These are phyloP conservation scores for Nakazawaea holstii DNA, from an alignment of 805 yeast genomes.

Conservation along the genomic window DNA sequence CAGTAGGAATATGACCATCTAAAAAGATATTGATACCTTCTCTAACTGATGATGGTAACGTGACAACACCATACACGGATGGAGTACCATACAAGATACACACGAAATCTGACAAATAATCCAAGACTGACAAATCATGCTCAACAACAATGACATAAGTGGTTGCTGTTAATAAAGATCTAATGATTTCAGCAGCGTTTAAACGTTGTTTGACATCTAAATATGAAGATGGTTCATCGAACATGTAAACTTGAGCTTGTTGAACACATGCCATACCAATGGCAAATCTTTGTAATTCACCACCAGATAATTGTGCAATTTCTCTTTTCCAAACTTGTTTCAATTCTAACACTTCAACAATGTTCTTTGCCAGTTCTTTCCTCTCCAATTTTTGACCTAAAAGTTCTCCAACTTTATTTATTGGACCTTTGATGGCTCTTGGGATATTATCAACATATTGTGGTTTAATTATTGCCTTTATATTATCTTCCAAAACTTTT, in stretches of 20 bases:
- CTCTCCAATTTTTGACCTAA: constrained; percentile 75
- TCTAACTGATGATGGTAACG: constrained; percentile 93
- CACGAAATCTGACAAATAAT: constrained; percentile 92
- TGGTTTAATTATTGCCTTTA: constrained; percentile 97
- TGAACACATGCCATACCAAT: constrained; percentile 97
- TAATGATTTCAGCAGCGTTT: constrained; percentile 92
- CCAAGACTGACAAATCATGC: constrained; percentile 97
- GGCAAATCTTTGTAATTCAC: constrained; percentile 97
- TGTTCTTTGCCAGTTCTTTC: constrained; percentile 56
- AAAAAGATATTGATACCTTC: constrained; percentile 98
- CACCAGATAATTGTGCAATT: constrained; percentile 88
- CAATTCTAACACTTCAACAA: constrained; percentile 70
- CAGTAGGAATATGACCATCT: constrained; percentile 97
- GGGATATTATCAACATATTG: constrained; percentile 98
- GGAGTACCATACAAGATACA: constrained; percentile 98
- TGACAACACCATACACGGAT: constrained; percentile 97
- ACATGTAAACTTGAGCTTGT: constrained; percentile 94
- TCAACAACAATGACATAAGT: constrained; percentile 93
- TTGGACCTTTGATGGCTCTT: constrained; percentile 88
- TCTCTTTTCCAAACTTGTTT: constrained; percentile 78
- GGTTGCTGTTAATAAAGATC: constrained; percentile 73
- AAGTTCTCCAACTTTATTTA: constrained; percentile 80
- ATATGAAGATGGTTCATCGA: constrained; percentile 98
- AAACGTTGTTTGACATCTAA: constrained; percentile 98
- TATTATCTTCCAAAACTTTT: constrained; percentile 86